Conservation (phyloP, 1,139 yeast genomes). For the Protomyces lactucae-debilis region DNA sequence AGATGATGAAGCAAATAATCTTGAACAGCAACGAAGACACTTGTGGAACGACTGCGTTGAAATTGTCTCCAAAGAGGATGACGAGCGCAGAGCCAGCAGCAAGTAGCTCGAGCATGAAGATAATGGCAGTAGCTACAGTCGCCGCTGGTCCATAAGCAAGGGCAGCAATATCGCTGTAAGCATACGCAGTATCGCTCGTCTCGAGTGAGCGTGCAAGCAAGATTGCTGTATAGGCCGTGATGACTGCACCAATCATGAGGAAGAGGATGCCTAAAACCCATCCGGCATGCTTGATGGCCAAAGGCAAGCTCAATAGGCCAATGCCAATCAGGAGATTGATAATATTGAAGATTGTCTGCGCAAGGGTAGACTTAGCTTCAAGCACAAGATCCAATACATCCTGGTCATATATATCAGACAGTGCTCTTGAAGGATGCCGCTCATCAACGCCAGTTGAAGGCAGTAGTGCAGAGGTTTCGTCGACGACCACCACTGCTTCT, state of each 20-base stretch:
- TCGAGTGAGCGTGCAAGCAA: slow-evolving; percentile 61
- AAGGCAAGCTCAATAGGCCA: slow-evolving; percentile 77
- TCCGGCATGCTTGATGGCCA: slow-evolving; percentile 74
- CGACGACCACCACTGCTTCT: not conserved
- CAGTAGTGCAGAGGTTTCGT: not conserved
- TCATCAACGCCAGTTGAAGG: not conserved
- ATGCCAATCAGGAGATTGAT: slow-evolving; percentile 82
- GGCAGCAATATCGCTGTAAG: slow-evolving; percentile 82
- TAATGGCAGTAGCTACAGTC: slow-evolving; percentile 57
- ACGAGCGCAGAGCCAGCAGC: slow-evolving; percentile 73
- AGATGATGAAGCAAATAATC: slow-evolving; percentile 52
- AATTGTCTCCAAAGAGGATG: slow-evolving; percentile 78
- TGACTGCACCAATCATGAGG: slow-evolving; percentile 32
- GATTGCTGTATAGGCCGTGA: slow-evolving; percentile 68
- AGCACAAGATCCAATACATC: not conserved
- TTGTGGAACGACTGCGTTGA: slow-evolving; percentile 58
- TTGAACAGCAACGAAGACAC: slow-evolving; percentile 52
- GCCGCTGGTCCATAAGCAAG: slow-evolving; percentile 65
- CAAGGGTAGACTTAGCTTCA: slow-evolving; percentile 45
- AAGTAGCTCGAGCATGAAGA: slow-evolving; percentile 69
- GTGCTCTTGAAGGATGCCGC: not conserved
- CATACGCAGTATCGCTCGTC: slow-evolving; percentile 68
- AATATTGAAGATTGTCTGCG: slow-evolving; percentile 84
- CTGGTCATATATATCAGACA: not conserved
- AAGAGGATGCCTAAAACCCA: slow-evolving; percentile 59